Evolutionary conservation across 768 basidiomycete genomes (phyloP), one percentile per base, ranked within the genome.

Genomic region (Sarcodon aspratus): DNA sequence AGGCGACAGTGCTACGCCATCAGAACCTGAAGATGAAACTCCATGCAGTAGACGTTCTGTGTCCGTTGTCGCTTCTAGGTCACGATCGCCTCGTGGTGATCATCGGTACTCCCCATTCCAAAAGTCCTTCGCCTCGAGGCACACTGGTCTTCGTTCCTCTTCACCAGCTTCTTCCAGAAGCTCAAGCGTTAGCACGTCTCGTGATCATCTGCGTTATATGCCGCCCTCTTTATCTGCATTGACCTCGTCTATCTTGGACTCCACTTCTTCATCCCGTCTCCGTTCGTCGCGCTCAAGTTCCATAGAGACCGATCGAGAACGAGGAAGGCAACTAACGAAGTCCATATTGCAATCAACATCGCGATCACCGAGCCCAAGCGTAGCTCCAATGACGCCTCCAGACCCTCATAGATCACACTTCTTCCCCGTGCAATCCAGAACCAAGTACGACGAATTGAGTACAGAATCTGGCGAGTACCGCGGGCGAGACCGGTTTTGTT

Each of bases 351-450:
- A 55, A 34, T 64, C 58, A 9, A 48, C 55, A 15, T 74, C 73
- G 8, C 70, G 74, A 15, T 76, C 74, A 6, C 63, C 68, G 7
- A 76, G 74, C 58, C 74, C 74, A 1, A 72, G 71, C 50, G 59
- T 71, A 8, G 63, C 67, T 1, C 74, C 74, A 0, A 55, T 63
- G 7, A 79, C 76, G 0, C 78, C 78, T 1, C 40, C 53, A 3
- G 62, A 60, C 33, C 21, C 47, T 48, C 9, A 50, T 50, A 15
- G 36, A 50, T 11, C 56, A 54, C 9, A 50, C 57, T 1, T 49
- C 48, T n/a, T 32, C 48, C 17, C 33, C 50, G 49, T 33, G 43
- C 17, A 48, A 52, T n/a, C 17, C 50, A 44, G 13, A 54, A 45
- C 9, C 50, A 42, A 27, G 21, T 27, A 27, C 5, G 21, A 27